Conservation (phyloP, 192 early-diverging fungal species). For the Entomortierella beljakovae region DNA sequence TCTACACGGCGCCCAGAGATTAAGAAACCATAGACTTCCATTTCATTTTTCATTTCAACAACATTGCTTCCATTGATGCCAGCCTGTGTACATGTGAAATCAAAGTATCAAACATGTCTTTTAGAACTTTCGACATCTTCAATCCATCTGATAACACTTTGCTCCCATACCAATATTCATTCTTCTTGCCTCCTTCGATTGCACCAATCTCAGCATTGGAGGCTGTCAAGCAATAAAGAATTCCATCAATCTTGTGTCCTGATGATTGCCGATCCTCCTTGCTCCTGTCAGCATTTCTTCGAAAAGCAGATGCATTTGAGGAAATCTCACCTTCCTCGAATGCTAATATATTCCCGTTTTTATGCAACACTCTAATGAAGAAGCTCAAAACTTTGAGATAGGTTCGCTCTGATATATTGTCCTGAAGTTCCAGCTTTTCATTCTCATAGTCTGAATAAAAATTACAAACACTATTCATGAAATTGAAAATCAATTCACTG, state of each 20-base stretch:
- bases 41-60: neutral
- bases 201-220: conserved; percentile 7
- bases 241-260: conserved; percentile 2
- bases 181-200: conserved; percentile 1
- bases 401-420: too few relatives aligned
- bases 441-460: too few relatives aligned
- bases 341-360: too few relatives aligned
- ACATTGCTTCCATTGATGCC: neutral
- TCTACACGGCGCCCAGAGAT: neutral
- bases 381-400: too few relatives aligned
- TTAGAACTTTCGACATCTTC: conserved; percentile 2
- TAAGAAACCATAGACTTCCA: neutral
- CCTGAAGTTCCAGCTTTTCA: too few relatives aligned
- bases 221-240: neutral
- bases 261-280: neutral
- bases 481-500: too few relatives aligned
- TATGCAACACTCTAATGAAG: too few relatives aligned
- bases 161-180: neutral
- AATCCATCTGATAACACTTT: neutral
- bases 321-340: neutral
- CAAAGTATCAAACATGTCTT: neutral
- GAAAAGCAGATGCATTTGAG: conserved; percentile 3
- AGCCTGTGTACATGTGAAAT: conserved; percentile 2
- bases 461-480: too few relatives aligned
- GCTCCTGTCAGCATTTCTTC: conserved; percentile 1